Percentiles rank a stretch among this genome's conserved stretches.
phyloP scores from a whole-genome alignment of 495 filamentous ascomycete species.

The Neurospora terricola region DNA sequence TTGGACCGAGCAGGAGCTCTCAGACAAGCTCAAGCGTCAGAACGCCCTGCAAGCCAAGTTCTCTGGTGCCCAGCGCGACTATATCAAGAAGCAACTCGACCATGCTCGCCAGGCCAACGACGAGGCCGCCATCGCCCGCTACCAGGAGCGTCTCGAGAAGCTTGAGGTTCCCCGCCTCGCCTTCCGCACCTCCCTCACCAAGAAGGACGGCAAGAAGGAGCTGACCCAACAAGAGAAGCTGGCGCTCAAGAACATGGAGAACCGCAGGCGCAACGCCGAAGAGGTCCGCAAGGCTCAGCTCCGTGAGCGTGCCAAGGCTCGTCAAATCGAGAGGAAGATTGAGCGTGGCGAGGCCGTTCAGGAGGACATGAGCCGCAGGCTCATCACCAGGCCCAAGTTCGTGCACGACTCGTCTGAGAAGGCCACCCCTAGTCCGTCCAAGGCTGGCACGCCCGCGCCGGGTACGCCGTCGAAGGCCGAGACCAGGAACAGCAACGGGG shows the following conservation, averaged over 20 bases:
- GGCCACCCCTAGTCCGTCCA: background rate
- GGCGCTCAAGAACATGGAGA: conserved; percentile 62
- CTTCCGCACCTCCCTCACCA: conserved; percentile 49
- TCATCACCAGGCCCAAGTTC: conserved; percentile 52
- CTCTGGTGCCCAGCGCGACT: conserved; percentile 52
- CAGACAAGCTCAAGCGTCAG: conserved; percentile 62
- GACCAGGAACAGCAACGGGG: background rate
- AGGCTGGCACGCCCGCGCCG: background rate
- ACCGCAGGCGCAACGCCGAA: conserved; percentile 69
- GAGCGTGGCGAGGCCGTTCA: conserved; percentile 40
- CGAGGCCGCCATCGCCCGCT: conserved; percentile 43
- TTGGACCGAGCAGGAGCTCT: conserved; percentile 73
- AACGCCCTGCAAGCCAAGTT: conserved; percentile 49
- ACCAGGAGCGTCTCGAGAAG: conserved; percentile 58
- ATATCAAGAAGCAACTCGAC: conserved; percentile 50
- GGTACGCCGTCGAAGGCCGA: background rate
- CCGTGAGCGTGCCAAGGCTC: conserved; percentile 58
- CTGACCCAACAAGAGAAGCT: conserved; percentile 63
- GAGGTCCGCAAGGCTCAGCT: conserved; percentile 77
- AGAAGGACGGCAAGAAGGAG: conserved; percentile 31
- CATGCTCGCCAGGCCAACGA: conserved; percentile 55
- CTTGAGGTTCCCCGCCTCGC: conserved; percentile 60
- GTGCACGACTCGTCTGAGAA: conserved; percentile 40
- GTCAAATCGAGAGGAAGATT: conserved; percentile 42
- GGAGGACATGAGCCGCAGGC: conserved; percentile 50